These are phyloP conservation scores for Harringtonia lauricola DNA, from an alignment of 2,329 filamentous ascomycete species.

Conservation along the genomic window DNA sequence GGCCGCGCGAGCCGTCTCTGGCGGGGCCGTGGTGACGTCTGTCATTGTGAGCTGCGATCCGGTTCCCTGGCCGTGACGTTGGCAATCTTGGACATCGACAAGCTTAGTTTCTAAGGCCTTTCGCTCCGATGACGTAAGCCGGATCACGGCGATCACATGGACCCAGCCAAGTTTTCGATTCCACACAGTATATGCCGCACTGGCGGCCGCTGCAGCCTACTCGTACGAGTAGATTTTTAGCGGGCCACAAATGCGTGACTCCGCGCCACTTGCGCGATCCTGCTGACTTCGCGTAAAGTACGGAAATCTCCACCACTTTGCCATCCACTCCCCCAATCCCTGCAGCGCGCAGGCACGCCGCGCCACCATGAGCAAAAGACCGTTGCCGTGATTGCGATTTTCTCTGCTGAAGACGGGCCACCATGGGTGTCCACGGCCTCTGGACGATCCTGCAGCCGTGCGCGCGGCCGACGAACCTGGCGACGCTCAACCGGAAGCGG, in stretches of 20 bases:
- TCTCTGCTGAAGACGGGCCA: background rate
- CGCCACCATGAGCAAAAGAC: background rate
- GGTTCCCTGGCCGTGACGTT: background rate
- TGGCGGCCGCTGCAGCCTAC: background rate
- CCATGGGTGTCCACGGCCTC: constrained; percentile 94
- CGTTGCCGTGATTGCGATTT: too few species aligned
- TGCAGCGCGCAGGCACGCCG: background rate
- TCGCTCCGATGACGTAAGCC: too few species aligned
- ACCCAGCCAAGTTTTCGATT: too few species aligned
- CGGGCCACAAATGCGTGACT: constrained; percentile 6
- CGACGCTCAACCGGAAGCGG: constrained; percentile 90
- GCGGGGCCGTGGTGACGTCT: too few species aligned
- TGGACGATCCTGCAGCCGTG: constrained; percentile 96
- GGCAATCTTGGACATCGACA: background rate
- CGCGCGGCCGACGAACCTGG: constrained; percentile 89
- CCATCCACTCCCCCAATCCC: background rate
- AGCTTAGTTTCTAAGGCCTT: too few species aligned
- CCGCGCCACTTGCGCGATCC: constrained; percentile 9
- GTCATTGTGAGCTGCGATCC: background rate
- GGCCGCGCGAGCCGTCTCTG: background rate
- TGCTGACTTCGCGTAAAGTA: background rate
- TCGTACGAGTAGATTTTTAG: too few species aligned
- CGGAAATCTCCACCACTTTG: background rate
- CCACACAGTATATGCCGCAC: too few species aligned
- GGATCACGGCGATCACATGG: too few species aligned